Conservation (phyloP, 2,329 filamentous ascomycete species). For the Sphaerulina musiva region DNA sequence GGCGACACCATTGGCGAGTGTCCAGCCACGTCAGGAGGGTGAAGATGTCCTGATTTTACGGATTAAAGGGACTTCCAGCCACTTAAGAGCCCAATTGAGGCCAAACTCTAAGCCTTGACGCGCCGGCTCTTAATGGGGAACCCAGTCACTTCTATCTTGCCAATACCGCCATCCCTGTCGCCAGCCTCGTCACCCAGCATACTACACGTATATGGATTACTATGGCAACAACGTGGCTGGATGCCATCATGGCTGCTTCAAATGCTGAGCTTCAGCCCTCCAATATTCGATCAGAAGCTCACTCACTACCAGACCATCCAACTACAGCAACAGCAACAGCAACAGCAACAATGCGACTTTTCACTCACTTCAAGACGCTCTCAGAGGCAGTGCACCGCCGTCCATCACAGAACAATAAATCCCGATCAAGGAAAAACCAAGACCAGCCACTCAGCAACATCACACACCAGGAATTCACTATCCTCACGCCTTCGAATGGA, state of each 20-base stretch:
- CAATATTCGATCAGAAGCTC: neutral
- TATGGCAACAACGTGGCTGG: slow-evolving; percentile 1
- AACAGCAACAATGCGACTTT: slow-evolving; percentile 10
- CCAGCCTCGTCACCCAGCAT: neutral
- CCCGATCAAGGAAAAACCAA: neutral
- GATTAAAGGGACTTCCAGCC: too few relatives aligned
- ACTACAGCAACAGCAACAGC: too few relatives aligned
- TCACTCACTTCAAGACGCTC: slow-evolving; percentile 5
- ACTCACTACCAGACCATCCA: neutral
- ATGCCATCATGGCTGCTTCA: neutral
- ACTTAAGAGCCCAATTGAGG: slow-evolving; percentile 7
- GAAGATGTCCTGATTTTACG: too few relatives aligned
- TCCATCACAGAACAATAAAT: neutral
- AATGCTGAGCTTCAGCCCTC: neutral
- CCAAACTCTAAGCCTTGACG: slow-evolving; percentile 1
- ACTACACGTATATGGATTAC: neutral
- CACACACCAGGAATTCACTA: slow-evolving; percentile 7
- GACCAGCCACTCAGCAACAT: slow-evolving; percentile 5
- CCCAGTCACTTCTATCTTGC: neutral
- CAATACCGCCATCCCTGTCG: slow-evolving; percentile 7
- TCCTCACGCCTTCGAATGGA: slow-evolving; percentile 5
- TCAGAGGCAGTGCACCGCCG: neutral
- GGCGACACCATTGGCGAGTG: too few relatives aligned
- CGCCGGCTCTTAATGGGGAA: slow-evolving; percentile 2
- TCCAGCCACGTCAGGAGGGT: slow-evolving; percentile 4